Evolutionary conservation across 768 basidiomycete species (phyloP).

Genomic region (Hygrocybe punicea): DNA sequence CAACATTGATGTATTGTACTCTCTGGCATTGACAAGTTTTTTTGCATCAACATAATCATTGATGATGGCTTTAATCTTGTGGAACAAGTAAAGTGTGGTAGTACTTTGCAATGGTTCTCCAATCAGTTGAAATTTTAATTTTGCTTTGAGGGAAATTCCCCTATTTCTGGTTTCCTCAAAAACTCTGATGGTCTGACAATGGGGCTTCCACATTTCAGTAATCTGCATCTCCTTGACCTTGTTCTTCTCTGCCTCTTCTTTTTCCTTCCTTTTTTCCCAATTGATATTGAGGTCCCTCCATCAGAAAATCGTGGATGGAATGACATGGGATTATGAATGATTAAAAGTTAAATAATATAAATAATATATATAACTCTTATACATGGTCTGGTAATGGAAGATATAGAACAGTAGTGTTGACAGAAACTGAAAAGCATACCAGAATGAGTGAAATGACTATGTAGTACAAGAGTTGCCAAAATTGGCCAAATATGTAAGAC

Average conservation of each 20-base stretch:
- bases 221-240: slow-evolving; percentile 54
- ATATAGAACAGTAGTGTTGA: too few species aligned
- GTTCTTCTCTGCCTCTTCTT: slow-evolving; percentile 49
- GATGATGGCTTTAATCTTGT: slow-evolving; percentile 56
- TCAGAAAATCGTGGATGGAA: too few species aligned
- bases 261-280: slow-evolving; percentile 56
- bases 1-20: slow-evolving; percentile 70
- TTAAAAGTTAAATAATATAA: too few species aligned
- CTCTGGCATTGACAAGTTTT: slow-evolving; percentile 59
- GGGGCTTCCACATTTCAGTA: slow-evolving; percentile 75
- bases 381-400: too few species aligned
- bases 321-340: too few species aligned
- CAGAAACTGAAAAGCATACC: too few species aligned
- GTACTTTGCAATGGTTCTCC: slow-evolving; percentile 36
- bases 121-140: background rate
- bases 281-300: slow-evolving; percentile 59
- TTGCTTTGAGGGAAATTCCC: slow-evolving; percentile 40
- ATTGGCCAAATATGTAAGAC: too few species aligned
- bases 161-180: slow-evolving; percentile 63
- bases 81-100: slow-evolving; percentile 49
- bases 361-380: too few species aligned
- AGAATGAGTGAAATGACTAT: too few species aligned
- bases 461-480: too few species aligned
- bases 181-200: slow-evolving; percentile 50
- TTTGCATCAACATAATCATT: slow-evolving; percentile 60